Base-by-base conservation (phyloP, 176 grass and related monocot species). In the Rhipidocladum racemiflorum region DNA sequence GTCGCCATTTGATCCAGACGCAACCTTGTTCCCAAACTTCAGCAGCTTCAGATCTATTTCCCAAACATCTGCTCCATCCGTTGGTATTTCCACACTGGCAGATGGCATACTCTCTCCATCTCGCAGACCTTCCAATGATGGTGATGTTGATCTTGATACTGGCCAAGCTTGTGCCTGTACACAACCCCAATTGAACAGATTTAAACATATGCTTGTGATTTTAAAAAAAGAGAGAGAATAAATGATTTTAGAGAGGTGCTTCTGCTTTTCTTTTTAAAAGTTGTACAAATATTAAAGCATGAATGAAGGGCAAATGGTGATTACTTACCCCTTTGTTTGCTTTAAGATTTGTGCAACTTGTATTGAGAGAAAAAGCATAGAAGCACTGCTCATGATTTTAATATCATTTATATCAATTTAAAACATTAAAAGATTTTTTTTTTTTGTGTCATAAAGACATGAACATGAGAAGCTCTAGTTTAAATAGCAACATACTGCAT, bases 31-130 rank as follows among this genome's bases (percentile, higher is more conserved):
- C 70, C 86, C 95, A 88, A 98, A 98, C 15, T 84, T 90, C 8
- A 98, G 90, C 21, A 91, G 87, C 25, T 74, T 80, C 55, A 91
- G 74, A 81, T 98, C 84, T 84, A 98, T 91, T 85, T 93, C 90
- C 95, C 95, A 98, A 76, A 95, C 90, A 68, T 94, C 79, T 46
- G 48, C 82, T 49, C 85, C 92, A 65, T 98, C 90, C 17, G 87
- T 89, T 75, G 95, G 92, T 88, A 98, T 93, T 85, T 84, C 36
- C 18, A 97, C 94, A 83, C 87, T 82, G 25, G 67, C 78, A 72
- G 81, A 75, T 79, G 63, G 55, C 67, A 67, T 72, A 71, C 68
- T 79, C 53, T 64, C 73, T 79, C 59, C 87, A 76, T 20, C 40
- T 85, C 64, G 68, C 7, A 28, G 36, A 63, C 76, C 76, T 81